Evolutionary conservation across 192 early-diverging fungal genomes (phyloP).

Genomic region (Gryganskiella cystojenkinii): DNA sequence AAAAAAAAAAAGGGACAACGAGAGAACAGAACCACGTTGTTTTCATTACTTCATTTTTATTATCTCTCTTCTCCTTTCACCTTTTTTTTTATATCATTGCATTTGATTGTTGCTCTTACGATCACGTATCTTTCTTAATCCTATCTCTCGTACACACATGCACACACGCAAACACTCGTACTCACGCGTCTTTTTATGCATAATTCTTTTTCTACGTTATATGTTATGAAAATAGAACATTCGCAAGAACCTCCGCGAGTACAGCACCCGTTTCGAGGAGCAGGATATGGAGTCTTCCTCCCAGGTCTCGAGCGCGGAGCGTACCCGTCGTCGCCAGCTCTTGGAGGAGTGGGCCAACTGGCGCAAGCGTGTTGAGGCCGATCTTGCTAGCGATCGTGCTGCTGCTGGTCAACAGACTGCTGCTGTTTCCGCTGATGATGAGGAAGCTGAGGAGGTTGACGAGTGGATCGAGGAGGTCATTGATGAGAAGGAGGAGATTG

Average conservation of each 20-base stretch:
- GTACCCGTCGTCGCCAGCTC: conserved; percentile 78
- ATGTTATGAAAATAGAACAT: conserved; percentile 61
- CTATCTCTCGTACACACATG: too few species aligned
- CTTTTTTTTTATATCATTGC: too few species aligned
- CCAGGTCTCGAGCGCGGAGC: conserved; percentile 77
- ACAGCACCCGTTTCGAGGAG: conserved; percentile 90
- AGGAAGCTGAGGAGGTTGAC: conserved; percentile 78
- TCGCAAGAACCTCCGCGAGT: conserved; percentile 92
- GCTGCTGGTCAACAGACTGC: conserved; percentile 62
- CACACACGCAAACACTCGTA: conserved; percentile 28
- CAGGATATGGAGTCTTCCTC: conserved; percentile 81
- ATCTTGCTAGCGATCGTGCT: conserved; percentile 66
- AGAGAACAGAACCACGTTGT: too few species aligned
- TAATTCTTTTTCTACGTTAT: background rate
- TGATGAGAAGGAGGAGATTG: conserved; percentile 81
- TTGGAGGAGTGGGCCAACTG: conserved; percentile 89
- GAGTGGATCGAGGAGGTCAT: conserved; percentile 92
- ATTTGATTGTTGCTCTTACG: too few species aligned
- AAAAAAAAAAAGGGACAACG: too few species aligned
- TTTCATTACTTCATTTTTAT: too few species aligned
- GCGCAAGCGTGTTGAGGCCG: conserved; percentile 74
- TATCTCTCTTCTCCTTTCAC: too few species aligned
- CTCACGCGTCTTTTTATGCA: background rate
- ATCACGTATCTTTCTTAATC: too few species aligned
- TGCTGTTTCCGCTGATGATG: conserved; percentile 62